These are phyloP conservation scores for Apiospora arundinis DNA, from an alignment of 2,329 filamentous ascomycete genomes.

Conservation along the genomic window DNA sequence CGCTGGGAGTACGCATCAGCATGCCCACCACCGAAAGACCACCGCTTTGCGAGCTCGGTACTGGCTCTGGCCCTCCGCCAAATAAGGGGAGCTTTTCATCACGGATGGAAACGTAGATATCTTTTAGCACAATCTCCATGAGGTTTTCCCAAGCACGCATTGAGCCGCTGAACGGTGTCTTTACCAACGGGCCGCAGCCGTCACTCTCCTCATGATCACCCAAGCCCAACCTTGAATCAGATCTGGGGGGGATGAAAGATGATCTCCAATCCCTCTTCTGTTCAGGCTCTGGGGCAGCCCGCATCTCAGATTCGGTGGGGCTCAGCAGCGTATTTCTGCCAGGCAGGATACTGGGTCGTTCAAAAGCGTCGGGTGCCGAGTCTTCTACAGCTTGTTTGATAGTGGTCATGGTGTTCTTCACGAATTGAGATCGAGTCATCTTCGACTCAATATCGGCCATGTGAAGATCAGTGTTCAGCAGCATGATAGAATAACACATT, in stretches of 20 bases:
- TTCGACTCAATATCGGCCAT: slow-evolving; percentile 93
- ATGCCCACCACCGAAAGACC: slow-evolving; percentile 77
- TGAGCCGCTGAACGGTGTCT: slow-evolving; percentile 74
- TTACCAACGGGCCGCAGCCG: slow-evolving; percentile 78
- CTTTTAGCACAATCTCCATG: slow-evolving; percentile 88
- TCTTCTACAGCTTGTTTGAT: slow-evolving; percentile 79
- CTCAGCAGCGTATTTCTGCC: slow-evolving; percentile 43
- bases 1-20: slow-evolving; percentile 86
- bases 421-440: slow-evolving; percentile 93
- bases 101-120: slow-evolving; percentile 89
- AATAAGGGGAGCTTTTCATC: slow-evolving; percentile 87
- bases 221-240: slow-evolving; percentile 50
- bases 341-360: slow-evolving; percentile 62
- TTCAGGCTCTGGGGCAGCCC: slow-evolving; percentile 32
- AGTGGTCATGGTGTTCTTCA: slow-evolving; percentile 95
- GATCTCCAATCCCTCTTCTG: slow-evolving; percentile 40
- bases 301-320: slow-evolving; percentile 34
- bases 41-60: slow-evolving; percentile 49
- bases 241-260: slow-evolving; percentile 58
- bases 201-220: slow-evolving; percentile 46
- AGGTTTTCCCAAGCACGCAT: slow-evolving; percentile 86
- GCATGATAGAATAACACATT: slow-evolving; percentile 93
- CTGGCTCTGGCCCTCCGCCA: slow-evolving; percentile 60
- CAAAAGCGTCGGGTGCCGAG: slow-evolving; percentile 70
- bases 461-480: slow-evolving; percentile 95